Evolutionary conservation across 257 asterid genomes (phyloP).

Genomic region (Ehretia macrophylla): DNA sequence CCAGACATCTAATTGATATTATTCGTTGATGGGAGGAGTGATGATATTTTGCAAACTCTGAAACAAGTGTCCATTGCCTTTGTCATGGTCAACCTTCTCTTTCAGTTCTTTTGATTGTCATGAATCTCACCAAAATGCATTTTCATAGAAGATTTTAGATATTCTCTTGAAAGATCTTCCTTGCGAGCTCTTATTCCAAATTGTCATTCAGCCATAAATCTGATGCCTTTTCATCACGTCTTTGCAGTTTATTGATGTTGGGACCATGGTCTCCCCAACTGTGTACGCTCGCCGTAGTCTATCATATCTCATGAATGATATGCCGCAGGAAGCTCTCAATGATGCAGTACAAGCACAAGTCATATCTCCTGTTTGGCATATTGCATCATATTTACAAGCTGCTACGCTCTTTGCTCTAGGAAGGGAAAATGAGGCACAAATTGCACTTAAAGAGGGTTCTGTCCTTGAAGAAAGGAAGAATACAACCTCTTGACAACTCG

Average conservation of each 20-base stretch:
- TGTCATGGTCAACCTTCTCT: no score
- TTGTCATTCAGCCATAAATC: no score
- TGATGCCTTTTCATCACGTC: background rate
- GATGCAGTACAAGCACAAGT: constrained; percentile 77
- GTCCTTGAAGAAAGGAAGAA: constrained; percentile 66
- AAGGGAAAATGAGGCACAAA: constrained; percentile 68
- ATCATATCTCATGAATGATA: constrained; percentile 54
- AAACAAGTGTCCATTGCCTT: no score
- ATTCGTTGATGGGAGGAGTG: background rate
- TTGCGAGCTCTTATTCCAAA: no score
- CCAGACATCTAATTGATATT: background rate
- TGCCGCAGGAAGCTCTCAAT: constrained; percentile 58
- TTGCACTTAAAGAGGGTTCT: constrained; percentile 66
- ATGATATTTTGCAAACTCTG: background rate
- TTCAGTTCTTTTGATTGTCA: no score
- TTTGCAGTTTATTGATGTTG: constrained; percentile 61
- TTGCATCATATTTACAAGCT: constrained; percentile 64
- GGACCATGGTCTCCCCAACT: constrained; percentile 76
- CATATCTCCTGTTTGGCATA: constrained; percentile 68
- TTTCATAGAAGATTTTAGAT: no score
- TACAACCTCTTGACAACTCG: constrained; percentile 24
- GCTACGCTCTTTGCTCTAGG: constrained; percentile 59
- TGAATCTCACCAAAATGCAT: no score
- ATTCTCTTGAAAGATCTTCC: no score
- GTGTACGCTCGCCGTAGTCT: constrained; percentile 61